Evolutionary conservation across 2,329 filamentous ascomycete species (phyloP).

Genomic region (Aspergillus jensenii): DNA sequence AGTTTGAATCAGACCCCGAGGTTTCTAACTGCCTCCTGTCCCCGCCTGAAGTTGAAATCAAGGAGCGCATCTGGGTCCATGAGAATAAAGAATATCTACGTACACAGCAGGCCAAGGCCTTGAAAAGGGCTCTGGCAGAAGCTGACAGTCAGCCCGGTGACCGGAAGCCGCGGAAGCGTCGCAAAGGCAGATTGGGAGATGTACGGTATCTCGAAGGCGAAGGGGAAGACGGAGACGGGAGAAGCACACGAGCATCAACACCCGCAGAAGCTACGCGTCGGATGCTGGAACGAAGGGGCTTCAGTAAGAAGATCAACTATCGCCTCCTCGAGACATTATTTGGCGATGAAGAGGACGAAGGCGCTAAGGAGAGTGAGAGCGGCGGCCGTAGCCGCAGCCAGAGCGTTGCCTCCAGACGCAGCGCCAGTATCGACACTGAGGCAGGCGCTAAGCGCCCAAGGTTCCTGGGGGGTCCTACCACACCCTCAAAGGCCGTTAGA

Average conservation of each 20-base stretch:
- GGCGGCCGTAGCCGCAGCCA: slow-evolving; percentile 36
- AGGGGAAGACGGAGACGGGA: slow-evolving; percentile 60
- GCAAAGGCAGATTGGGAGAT: slow-evolving; percentile 48
- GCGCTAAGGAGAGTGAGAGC: slow-evolving; percentile 27
- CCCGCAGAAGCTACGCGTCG: slow-evolving; percentile 68
- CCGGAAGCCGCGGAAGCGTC: slow-evolving; percentile 52
- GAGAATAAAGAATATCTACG: slow-evolving; percentile 94
- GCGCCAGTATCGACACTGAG: slow-evolving; percentile 28
- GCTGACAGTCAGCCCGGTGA: slow-evolving; percentile 42
- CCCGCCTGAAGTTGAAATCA: slow-evolving; percentile 72
- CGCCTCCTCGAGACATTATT: slow-evolving; percentile 41
- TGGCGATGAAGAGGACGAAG: slow-evolving; percentile 35
- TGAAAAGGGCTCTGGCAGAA: slow-evolving; percentile 67
- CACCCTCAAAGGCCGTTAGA: slow-evolving; percentile 15
- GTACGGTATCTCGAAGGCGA: slow-evolving; percentile 47
- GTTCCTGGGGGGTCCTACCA: slow-evolving; percentile 14
- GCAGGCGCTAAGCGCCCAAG: slow-evolving; percentile 17
- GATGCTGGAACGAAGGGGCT: slow-evolving; percentile 66
- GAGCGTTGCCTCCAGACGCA: slow-evolving; percentile 32
- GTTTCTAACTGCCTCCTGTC: slow-evolving; percentile 76
- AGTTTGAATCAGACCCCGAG: slow-evolving; percentile 88
- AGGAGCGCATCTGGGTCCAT: slow-evolving; percentile 91
- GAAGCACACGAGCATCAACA: slow-evolving; percentile 64
- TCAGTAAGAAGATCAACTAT: slow-evolving; percentile 76
- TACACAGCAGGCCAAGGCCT: slow-evolving; percentile 77